Conservation (phyloP, 208 protist species). For the Leishmania turanica region DNA sequence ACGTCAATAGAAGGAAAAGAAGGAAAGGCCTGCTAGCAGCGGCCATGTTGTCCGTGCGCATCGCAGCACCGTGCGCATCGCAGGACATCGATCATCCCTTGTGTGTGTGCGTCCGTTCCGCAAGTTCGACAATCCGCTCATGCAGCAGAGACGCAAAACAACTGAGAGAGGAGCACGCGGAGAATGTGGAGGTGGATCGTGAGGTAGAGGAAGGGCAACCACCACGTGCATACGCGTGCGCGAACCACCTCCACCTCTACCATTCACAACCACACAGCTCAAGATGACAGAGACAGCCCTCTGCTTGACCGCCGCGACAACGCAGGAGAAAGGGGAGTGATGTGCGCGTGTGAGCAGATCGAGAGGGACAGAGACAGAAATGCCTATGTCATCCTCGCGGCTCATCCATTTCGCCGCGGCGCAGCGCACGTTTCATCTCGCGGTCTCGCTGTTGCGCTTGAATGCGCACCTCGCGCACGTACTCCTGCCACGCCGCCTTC, state of each 20-base stretch:
- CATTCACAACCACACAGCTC: neutral
- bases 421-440: conserved; percentile 48
- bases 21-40: neutral
- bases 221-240: neutral
- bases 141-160: neutral
- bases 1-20: neutral
- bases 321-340: neutral
- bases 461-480: conserved; percentile 53
- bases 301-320: neutral
- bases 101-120: neutral
- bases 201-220: neutral
- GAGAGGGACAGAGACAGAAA: neutral
- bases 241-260: neutral
- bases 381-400: neutral
- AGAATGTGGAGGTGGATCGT: neutral
- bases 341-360: neutral
- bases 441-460: conserved; percentile 56
- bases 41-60: neutral
- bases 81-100: too few species aligned
- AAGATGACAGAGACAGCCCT: neutral
- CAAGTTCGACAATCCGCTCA: neutral
- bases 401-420: conserved; percentile 49
- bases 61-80: neutral
- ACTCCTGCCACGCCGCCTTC: conserved; percentile 74
- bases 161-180: neutral